Evolutionary conservation across 2,329 filamentous ascomycete genomes (phyloP).

Genomic region (Paraphoma sp.): DNA sequence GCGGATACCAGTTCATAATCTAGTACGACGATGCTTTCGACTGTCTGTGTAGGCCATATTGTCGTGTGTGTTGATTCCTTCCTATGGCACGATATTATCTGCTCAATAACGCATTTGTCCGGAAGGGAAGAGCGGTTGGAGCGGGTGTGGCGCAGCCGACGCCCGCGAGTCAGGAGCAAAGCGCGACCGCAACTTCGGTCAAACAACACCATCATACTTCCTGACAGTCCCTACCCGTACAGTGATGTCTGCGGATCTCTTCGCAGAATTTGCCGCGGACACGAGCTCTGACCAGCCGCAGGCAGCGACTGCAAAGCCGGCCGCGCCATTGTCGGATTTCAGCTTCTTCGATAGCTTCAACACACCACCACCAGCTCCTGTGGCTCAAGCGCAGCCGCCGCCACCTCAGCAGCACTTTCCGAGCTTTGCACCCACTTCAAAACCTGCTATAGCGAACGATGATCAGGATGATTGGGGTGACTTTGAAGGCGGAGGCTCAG

Average conservation of each 20-base stretch:
- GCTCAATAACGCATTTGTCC: too few species aligned
- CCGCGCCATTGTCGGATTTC: conserved; percentile 18
- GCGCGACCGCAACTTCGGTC: conserved; percentile 21
- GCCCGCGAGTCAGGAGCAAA: conserved; percentile 15
- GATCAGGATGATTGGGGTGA: conserved; percentile 51
- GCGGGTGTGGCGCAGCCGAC: not conserved
- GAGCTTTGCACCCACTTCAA: not conserved
- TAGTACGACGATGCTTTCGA: too few species aligned
- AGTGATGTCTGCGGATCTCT: conserved; percentile 45
- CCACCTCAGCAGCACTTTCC: conserved; percentile 13
- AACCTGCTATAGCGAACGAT: conserved; percentile 9
- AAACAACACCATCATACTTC: conserved; percentile 11
- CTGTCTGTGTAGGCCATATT: too few species aligned
- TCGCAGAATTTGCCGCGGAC: conserved; percentile 40
- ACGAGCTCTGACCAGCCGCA: conserved; percentile 21
- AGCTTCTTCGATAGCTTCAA: conserved; percentile 44
- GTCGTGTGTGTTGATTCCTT: too few species aligned
- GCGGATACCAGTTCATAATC: too few species aligned
- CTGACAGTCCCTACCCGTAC: not conserved
- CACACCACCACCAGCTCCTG: conserved; percentile 19
- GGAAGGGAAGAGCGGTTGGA: not conserved
- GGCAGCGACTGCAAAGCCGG: conserved; percentile 1
- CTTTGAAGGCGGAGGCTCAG: conserved; percentile 42
- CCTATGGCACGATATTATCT: too few species aligned
- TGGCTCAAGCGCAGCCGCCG: conserved; percentile 18